Conservation (phyloP, 306 rosid genomes). For the Hippophae tibetana region DNA sequence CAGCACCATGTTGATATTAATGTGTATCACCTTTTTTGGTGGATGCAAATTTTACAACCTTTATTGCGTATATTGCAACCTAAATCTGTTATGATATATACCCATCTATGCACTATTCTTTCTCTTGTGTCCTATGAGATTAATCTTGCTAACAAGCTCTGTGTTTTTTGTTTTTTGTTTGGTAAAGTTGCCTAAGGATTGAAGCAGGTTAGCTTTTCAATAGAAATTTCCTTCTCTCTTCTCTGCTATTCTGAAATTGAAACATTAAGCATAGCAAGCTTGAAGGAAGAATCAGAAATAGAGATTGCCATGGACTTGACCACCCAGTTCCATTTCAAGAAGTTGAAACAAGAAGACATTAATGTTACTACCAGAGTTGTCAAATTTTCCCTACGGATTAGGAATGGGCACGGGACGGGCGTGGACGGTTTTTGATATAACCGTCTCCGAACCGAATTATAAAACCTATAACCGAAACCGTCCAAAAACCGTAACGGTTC, state of each 20-base stretch:
- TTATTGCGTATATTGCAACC: constrained; percentile 54
- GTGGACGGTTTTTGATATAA: too few species aligned
- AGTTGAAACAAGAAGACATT: constrained; percentile 37
- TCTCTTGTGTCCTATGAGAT: constrained; percentile 5
- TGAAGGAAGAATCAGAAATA: constrained; percentile 35
- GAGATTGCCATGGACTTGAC: constrained; percentile 54
- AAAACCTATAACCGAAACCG: too few species aligned
- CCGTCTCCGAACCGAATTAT: too few species aligned
- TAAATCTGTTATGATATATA: constrained; percentile 50
- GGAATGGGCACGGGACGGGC: too few species aligned
- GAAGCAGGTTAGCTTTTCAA: constrained; percentile 26
- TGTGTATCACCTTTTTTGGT: constrained; percentile 11
- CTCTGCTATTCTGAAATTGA: constrained; percentile 46
- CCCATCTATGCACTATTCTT: neutral
- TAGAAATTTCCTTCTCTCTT: constrained; percentile 28
- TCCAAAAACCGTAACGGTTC: too few species aligned
- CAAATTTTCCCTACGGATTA: too few species aligned
- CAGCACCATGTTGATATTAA: too few species aligned
- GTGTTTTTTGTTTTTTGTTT: constrained; percentile 15
- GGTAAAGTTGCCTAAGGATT: constrained; percentile 52
- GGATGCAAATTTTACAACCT: constrained; percentile 49
- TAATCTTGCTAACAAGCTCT: neutral
- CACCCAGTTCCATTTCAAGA: constrained; percentile 51
- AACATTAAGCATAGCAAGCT: constrained; percentile 33
- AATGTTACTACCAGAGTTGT: constrained; percentile 17